These are phyloP conservation scores for Fistulifera solaris DNA, from an alignment of 108 stramenopile genomes.

Conservation along the genomic window DNA sequence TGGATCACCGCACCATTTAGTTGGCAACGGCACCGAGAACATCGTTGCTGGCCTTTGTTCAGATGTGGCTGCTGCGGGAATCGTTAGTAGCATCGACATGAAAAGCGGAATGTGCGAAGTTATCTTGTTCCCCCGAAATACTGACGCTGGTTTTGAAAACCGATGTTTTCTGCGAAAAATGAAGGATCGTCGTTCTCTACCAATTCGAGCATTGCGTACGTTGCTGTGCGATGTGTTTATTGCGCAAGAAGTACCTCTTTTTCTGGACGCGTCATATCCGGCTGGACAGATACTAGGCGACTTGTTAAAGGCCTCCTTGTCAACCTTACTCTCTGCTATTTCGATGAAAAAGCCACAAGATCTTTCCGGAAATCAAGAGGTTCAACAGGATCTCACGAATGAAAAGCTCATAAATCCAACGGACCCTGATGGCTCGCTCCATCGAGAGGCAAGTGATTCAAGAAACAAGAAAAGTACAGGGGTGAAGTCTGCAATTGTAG, in stretches of 20 bases:
- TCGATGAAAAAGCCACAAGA: not conserved
- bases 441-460: too few relatives aligned
- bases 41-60: slow-evolving; percentile 67
- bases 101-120: slow-evolving; percentile 72
- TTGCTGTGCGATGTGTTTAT: slow-evolving; percentile 43
- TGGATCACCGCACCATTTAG: slow-evolving; percentile 35
- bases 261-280: slow-evolving; percentile 21
- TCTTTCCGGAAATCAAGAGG: too few relatives aligned
- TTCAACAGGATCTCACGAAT: too few relatives aligned
- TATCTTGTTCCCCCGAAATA: slow-evolving; percentile 29
- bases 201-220: slow-evolving; percentile 58
- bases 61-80: slow-evolving; percentile 43
- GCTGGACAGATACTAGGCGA: not conserved
- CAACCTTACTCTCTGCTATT: not conserved
- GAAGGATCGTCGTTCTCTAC: slow-evolving; percentile 21
- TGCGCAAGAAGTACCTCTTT: slow-evolving; percentile 53
- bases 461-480: too few relatives aligned
- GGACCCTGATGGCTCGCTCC: too few relatives aligned
- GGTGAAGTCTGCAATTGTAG: not conserved
- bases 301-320: not conserved
- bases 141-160: not conserved
- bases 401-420: too few relatives aligned
- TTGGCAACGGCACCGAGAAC: slow-evolving; percentile 63
- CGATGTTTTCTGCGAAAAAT: not conserved
- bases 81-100: slow-evolving; percentile 60